Percentiles rank a stretch among this genome's conserved stretches.
These are phyloP conservation scores for Annona cherimola DNA, from an alignment of 164 flowering plant species.

Conservation along the genomic window DNA sequence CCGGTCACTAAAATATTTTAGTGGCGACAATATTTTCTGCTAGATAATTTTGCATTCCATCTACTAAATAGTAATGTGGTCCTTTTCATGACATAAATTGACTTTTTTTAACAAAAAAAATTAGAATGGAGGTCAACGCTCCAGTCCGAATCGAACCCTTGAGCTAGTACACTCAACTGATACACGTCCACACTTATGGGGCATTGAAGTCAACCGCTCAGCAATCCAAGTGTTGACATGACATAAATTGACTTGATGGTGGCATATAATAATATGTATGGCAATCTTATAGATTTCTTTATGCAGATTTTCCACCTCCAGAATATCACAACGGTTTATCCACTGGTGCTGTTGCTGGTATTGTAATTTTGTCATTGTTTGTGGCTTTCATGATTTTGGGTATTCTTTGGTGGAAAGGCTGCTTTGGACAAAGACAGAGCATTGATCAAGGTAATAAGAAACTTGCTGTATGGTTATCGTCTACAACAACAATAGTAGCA, in stretches of 20 bases:
- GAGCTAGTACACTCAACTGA: no score
- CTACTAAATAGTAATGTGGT: no score
- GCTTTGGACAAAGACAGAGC: constrained; percentile 15
- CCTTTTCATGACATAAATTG: no score
- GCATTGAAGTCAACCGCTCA: no score
- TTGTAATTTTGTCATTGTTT: constrained; percentile 20
- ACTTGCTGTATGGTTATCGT: neutral
- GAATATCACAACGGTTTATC: constrained; percentile 24
- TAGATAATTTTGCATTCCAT: no score
- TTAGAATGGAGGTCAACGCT: no score
- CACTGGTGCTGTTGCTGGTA: constrained; percentile 30
- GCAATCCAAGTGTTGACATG: no score
- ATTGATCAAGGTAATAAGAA: constrained; percentile 18
- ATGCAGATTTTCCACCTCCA: constrained; percentile 17
- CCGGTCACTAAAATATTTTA: neutral
- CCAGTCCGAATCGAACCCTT: no score
- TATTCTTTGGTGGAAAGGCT: constrained; percentile 47
- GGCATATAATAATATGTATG: neutral
- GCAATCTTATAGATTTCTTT: neutral
- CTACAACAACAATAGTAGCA: neutral
- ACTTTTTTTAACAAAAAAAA: no score
- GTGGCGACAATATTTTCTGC: no score
- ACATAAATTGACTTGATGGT: neutral
- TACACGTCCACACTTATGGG: no score
- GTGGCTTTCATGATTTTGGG: constrained; percentile 21